Evolutionary conservation across 352 stramenopile genomes (phyloP).

Genomic region (Blastocystis sp.): DNA sequence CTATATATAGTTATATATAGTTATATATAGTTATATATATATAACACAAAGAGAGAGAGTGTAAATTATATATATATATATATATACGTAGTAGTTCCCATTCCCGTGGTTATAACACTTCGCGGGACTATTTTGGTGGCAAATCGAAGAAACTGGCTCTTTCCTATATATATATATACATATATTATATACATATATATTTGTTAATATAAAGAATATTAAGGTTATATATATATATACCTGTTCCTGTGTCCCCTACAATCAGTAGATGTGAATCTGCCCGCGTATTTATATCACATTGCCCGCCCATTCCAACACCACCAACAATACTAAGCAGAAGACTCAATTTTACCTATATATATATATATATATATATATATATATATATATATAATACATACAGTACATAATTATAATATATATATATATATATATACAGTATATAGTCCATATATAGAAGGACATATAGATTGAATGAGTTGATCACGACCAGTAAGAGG

Average conservation of each 20-base stretch:
- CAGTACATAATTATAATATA: too few relatives aligned
- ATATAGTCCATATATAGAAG: slow-evolving; percentile 58
- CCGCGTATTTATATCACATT: slow-evolving; percentile 56
- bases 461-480: slow-evolving; percentile 57
- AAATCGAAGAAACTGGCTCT: slow-evolving; percentile 60
- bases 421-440: too few relatives aligned
- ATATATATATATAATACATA: too few relatives aligned
- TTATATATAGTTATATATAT: too few relatives aligned
- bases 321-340: slow-evolving; percentile 56
- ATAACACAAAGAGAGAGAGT: too few relatives aligned
- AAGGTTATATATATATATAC: too few relatives aligned
- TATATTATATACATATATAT: too few relatives aligned
- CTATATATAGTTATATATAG: slow-evolving; percentile 15
- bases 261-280: slow-evolving; percentile 57
- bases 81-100: slow-evolving; percentile 53
- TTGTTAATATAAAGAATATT: too few relatives aligned
- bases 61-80: too few relatives aligned
- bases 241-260: too few relatives aligned
- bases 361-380: not conserved
- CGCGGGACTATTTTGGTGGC: slow-evolving; percentile 55
- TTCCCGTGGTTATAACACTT: slow-evolving; percentile 58
- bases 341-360: slow-evolving; percentile 51
- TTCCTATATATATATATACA: slow-evolving; percentile 48
- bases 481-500: slow-evolving; percentile 56
- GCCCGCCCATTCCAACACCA: slow-evolving; percentile 51